phyloP scores from a whole-genome alignment of 2,329 filamentous ascomycete genomes.

The Scedosporium apiospermum region DNA sequence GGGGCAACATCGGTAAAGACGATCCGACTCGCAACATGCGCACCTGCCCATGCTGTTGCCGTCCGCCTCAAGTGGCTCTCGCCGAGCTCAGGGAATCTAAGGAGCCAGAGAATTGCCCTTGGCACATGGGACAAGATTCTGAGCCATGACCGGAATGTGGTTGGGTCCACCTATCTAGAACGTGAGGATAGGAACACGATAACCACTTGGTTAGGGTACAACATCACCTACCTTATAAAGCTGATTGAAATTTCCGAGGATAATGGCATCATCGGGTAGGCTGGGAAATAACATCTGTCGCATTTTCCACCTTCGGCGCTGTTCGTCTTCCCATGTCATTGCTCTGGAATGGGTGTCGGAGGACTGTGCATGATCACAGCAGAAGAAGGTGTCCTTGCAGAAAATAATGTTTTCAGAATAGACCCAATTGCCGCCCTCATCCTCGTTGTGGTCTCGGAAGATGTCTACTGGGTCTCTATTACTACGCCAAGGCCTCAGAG shows the following conservation, averaged over 20 bases:
- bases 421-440: conserved; percentile 71
- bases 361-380: conserved; percentile 91
- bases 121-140: conserved; percentile 79
- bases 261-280: conserved; percentile 73
- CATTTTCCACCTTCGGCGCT: conserved; percentile 78
- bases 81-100: conserved; percentile 92
- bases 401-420: conserved; percentile 97
- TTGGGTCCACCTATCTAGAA: conserved; percentile 73
- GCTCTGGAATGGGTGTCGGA: conserved; percentile 60
- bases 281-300: conserved; percentile 83
- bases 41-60: conserved; percentile 73
- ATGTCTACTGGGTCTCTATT: conserved; percentile 68
- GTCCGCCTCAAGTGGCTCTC: conserved; percentile 77
- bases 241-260: conserved; percentile 97
- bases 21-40: conserved; percentile 76
- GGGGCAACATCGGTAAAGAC: conserved; percentile 95
- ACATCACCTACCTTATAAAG: conserved; percentile 72
- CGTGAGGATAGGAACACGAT: conserved; percentile 10
- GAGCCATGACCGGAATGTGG: conserved; percentile 91
- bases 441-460: conserved; percentile 55
- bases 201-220: conserved; percentile 1
- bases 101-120: conserved; percentile 85
- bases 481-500: conserved; percentile 67
- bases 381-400: conserved; percentile 92
- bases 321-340: conserved; percentile 76